A percentile compares a stretch with the other conserved stretches of the same genome.
phyloP scores from a whole-genome alignment of 805 yeast genomes.

The Starmerella cellae region DNA sequence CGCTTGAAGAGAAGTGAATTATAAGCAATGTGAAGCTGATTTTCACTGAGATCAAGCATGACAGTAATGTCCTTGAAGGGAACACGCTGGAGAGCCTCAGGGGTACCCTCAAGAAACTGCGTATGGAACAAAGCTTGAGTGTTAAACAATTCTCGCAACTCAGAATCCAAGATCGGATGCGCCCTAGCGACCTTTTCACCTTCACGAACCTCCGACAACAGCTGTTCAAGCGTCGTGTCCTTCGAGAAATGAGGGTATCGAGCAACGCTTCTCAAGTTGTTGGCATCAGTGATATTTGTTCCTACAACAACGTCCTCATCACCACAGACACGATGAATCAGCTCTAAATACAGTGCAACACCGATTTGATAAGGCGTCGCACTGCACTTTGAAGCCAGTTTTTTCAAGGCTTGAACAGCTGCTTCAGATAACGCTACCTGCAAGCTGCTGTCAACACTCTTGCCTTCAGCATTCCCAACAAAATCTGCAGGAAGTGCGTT shows the following conservation, averaged over 20 bases:
- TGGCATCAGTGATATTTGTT: slow-evolving; percentile 36
- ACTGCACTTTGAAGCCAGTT: slow-evolving; percentile 17
- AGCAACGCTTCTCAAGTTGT: slow-evolving; percentile 31
- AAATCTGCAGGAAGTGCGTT: slow-evolving; percentile 83
- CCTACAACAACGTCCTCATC: slow-evolving; percentile 89
- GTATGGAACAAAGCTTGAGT: slow-evolving; percentile 10
- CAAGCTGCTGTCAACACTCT: slow-evolving; percentile 49
- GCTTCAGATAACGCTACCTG: slow-evolving; percentile 25
- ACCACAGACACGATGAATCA: slow-evolving; percentile 72
- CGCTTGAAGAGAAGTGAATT: slow-evolving; percentile 62
- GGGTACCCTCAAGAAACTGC: slow-evolving; percentile 7
- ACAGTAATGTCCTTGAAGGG: slow-evolving; percentile 12
- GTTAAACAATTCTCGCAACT: slow-evolving; percentile 39
- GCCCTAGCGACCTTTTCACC: slow-evolving; percentile 26
- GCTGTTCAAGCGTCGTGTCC: slow-evolving; percentile 34
- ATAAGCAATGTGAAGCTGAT: slow-evolving; percentile 37
- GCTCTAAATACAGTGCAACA: slow-evolving; percentile 53
- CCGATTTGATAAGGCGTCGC: slow-evolving; percentile 38
- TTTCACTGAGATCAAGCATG: slow-evolving; percentile 46
- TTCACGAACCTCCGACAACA: slow-evolving; percentile 36
- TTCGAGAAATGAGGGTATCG: slow-evolving; percentile 39
- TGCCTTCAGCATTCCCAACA: slow-evolving; percentile 58
- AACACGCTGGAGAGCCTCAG: slow-evolving; percentile 21
- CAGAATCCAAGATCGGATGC: slow-evolving; percentile 39
- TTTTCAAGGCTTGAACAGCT: slow-evolving; percentile 15